phyloP scores from a whole-genome alignment of 441 rosid genomes.

The Rhodomyrtus psidioides region DNA sequence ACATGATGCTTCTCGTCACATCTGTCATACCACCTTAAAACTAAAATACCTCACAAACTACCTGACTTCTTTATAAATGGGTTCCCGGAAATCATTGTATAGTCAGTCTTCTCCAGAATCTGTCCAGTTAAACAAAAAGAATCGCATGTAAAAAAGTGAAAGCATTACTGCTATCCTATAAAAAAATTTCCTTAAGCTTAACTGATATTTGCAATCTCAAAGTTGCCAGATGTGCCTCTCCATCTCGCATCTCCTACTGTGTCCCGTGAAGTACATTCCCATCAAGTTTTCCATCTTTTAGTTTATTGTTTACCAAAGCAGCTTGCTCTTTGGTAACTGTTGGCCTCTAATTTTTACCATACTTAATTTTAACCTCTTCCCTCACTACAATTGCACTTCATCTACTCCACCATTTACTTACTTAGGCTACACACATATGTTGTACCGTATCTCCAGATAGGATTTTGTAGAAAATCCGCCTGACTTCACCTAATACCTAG shows the following conservation, averaged over 20 bases:
- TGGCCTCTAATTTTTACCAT: not conserved
- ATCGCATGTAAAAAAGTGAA: not conserved
- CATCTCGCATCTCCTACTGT: not conserved
- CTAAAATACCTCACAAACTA: conserved; percentile 3
- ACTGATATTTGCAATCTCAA: not conserved
- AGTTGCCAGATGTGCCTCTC: not conserved
- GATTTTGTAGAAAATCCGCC: not conserved
- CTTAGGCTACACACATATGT: not conserved
- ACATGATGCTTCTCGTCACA: conserved; percentile 3
- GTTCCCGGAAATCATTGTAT: conserved; percentile 75
- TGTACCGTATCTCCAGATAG: not conserved
- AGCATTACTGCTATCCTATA: not conserved
- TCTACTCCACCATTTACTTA: not conserved
- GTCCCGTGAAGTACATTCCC: not conserved
- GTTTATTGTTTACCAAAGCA: not conserved
- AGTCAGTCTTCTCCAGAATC: conserved; percentile 89
- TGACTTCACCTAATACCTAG: accelerated
- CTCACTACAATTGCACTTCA: not conserved
- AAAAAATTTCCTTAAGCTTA: not conserved
- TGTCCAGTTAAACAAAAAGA: conserved; percentile 20
- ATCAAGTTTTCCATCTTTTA: not conserved
- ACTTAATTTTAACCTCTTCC: not conserved
- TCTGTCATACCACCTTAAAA: not conserved
- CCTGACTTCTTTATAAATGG: conserved; percentile 90
- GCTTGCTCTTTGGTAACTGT: not conserved